Evolutionary conservation across 805 yeast genomes (phyloP).

Genomic region (Jamesozyma lodderae): DNA sequence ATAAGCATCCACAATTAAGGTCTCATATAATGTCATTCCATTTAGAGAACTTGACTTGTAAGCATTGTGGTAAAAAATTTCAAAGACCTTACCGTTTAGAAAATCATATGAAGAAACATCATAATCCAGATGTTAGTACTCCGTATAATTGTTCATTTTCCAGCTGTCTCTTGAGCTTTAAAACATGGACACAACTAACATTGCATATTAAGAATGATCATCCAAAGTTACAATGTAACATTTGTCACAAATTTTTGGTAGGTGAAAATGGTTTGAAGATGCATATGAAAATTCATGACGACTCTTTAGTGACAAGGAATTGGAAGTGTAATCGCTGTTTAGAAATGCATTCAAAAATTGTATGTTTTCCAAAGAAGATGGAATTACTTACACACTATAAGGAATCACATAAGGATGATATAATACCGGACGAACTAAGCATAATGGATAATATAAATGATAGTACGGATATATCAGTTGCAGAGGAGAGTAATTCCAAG

Average conservation of each 20-base stretch:
- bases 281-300: slow-evolving; percentile 69
- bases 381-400: slow-evolving; percentile 49
- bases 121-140: slow-evolving; percentile 36
- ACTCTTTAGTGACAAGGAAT: slow-evolving; percentile 38
- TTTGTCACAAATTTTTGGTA: slow-evolving; percentile 65
- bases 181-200: slow-evolving; percentile 67
- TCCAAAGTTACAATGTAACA: slow-evolving; percentile 53
- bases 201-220: slow-evolving; percentile 64
- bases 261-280: slow-evolving; percentile 60
- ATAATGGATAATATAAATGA: background rate
- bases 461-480: background rate
- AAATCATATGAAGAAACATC: slow-evolving; percentile 58
- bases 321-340: slow-evolving; percentile 60
- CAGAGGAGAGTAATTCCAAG: background rate
- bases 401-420: slow-evolving; percentile 32
- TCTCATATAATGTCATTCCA: slow-evolving; percentile 65
- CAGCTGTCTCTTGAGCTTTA: slow-evolving; percentile 51
- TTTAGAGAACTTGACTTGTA: slow-evolving; percentile 43
- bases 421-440: slow-evolving; percentile 8
- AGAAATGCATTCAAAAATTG: slow-evolving; percentile 10
- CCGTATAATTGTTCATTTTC: slow-evolving; percentile 52
- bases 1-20: slow-evolving; percentile 65
- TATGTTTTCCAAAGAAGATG: slow-evolving; percentile 45
- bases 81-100: slow-evolving; percentile 55
- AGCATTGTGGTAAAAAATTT: slow-evolving; percentile 55